Conservation (phyloP, 495 filamentous ascomycete genomes). For the Trichoderma reesei region DNA sequence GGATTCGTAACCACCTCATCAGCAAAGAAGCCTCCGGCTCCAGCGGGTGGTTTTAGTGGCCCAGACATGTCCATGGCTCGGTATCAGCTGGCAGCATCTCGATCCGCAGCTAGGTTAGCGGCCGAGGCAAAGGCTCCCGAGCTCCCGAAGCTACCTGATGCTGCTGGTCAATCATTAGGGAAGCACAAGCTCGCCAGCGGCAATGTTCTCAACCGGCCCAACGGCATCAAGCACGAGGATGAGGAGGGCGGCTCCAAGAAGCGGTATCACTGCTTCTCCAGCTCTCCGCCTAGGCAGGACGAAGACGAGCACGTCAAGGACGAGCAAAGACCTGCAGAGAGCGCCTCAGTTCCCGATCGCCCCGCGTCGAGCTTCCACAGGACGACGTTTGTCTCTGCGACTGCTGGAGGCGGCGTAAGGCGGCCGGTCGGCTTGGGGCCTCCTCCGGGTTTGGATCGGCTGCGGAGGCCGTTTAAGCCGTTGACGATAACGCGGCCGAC, state of each 20-base stretch:
- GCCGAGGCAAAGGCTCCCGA: conserved; percentile 8
- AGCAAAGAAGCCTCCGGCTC: not conserved
- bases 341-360: conserved; percentile 22
- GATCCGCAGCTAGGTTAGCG: conserved; percentile 10
- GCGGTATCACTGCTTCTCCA: conserved; percentile 39
- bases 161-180: conserved; percentile 26
- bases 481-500: conserved; percentile 31
- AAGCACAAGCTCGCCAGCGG: conserved; percentile 28
- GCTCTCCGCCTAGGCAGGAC: conserved; percentile 30
- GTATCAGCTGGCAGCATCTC: conserved; percentile 10
- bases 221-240: conserved; percentile 13
- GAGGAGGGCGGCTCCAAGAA: conserved; percentile 13
- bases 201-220: conserved; percentile 16
- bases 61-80: conserved; percentile 13
- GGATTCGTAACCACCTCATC: conserved; percentile 21
- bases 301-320: conserved; percentile 13
- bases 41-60: not conserved
- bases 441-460: conserved; percentile 26
- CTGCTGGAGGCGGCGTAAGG: conserved; percentile 22
- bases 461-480: conserved; percentile 38
- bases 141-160: conserved; percentile 4
- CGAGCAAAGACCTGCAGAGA: conserved; percentile 17
- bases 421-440: conserved; percentile 22
- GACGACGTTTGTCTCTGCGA: conserved; percentile 26
- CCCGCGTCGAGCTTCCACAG: conserved; percentile 32